These are phyloP conservation scores for Paramecium sonneborni DNA, from an alignment of 73 alveolate species.

Conservation along the genomic window DNA sequence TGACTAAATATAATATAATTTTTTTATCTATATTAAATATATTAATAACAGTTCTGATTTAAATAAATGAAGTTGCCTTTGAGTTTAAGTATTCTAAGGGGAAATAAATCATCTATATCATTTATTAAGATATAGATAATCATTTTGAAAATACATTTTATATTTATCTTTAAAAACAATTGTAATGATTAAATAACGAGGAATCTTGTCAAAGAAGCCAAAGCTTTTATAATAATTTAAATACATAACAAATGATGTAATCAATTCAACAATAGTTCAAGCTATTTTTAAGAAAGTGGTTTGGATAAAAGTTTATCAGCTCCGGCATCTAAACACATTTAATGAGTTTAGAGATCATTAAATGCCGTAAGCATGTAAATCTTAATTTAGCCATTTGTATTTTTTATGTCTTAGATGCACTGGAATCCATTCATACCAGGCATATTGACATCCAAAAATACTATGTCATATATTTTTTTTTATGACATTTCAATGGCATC, in stretches of 20 bases:
- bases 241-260: background rate
- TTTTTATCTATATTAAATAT: too few species aligned
- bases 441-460: constrained; percentile 23
- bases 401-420: background rate
- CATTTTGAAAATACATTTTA: too few species aligned
- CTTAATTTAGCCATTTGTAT: background rate
- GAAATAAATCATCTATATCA: too few species aligned
- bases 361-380: constrained; percentile 7
- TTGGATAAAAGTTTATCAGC: background rate
- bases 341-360: background rate
- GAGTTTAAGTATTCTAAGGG: too few species aligned
- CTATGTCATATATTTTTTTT: background rate
- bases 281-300: background rate
- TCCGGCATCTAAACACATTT: background rate
- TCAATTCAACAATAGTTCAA: constrained; percentile 3
- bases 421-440: constrained; percentile 31
- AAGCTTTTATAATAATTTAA: too few species aligned
- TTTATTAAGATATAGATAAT: too few species aligned
- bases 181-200: too few species aligned
- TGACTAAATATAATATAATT: too few species aligned
- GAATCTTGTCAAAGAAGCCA: too few species aligned
- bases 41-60: too few species aligned
- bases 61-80: too few species aligned
- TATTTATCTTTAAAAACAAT: too few species aligned
- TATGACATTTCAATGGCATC: background rate